These are phyloP conservation scores for Madurella fahalii DNA, from an alignment of 2,329 filamentous ascomycete species.

Conservation along the genomic window DNA sequence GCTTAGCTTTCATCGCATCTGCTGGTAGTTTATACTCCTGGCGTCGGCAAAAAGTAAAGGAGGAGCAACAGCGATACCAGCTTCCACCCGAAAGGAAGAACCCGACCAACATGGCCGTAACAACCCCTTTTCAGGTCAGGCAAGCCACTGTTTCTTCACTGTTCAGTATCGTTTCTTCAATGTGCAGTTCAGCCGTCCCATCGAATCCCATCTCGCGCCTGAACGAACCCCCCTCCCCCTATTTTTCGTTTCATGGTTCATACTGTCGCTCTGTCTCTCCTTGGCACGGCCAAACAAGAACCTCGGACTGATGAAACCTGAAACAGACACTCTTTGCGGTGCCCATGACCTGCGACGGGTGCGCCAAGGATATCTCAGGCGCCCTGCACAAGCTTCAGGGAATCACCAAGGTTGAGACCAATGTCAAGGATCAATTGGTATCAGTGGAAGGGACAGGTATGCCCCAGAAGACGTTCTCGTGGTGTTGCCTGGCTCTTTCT, in stretches of 20 bases:
- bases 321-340: slow-evolving; percentile 88
- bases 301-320: slow-evolving; percentile 22
- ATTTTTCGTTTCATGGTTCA: slow-evolving; percentile 10
- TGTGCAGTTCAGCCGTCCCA: neutral
- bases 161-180: too few species aligned
- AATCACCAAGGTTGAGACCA: slow-evolving; percentile 77
- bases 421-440: slow-evolving; percentile 77
- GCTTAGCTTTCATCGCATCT: slow-evolving; percentile 23
- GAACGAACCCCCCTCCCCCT: slow-evolving; percentile 1
- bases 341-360: slow-evolving; percentile 84
- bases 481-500: neutral
- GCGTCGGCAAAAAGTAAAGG: slow-evolving; percentile 10
- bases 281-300: slow-evolving; percentile 1
- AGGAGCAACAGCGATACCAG: slow-evolving; percentile 10
- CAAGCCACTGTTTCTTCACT: neutral
- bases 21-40: slow-evolving; percentile 25
- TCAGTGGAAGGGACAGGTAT: slow-evolving; percentile 77
- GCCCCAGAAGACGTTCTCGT: slow-evolving; percentile 8
- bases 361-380: slow-evolving; percentile 79
- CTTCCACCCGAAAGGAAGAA: slow-evolving; percentile 6
- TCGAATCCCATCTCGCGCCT: neutral
- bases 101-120: slow-evolving; percentile 39
- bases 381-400: slow-evolving; percentile 73
- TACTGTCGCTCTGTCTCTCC: neutral
- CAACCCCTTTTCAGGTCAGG: slow-evolving; percentile 45